Percentiles rank a stretch among this genome's conserved stretches.
phyloP scores from a whole-genome alignment of 2,329 filamentous ascomycete species.

The Parasarocladium wereldwijsianum region DNA sequence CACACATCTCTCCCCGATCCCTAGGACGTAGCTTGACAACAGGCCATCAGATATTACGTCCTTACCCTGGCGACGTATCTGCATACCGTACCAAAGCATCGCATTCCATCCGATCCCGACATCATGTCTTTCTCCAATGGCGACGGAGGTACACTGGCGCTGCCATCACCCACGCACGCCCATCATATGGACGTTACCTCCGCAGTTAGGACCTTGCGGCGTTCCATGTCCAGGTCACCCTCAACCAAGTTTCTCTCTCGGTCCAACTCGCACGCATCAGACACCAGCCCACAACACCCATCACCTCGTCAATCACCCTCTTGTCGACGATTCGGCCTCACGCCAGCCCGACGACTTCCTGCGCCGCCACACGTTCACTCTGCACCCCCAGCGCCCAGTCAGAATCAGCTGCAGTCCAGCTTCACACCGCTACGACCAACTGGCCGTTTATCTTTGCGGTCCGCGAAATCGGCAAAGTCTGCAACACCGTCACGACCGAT shows the following conservation, averaged over 20 bases:
- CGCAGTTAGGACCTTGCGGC: constrained; percentile 67
- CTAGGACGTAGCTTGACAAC: no score
- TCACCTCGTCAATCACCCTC: constrained; percentile 40
- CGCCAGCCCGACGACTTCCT: constrained; percentile 18
- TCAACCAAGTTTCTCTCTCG: constrained; percentile 60
- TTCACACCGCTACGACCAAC: constrained; percentile 52
- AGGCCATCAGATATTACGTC: no score
- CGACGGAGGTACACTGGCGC: constrained; percentile 64
- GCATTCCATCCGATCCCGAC: constrained; percentile 9
- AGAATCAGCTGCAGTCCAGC: constrained; percentile 28
- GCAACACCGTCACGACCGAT: constrained; percentile 36
- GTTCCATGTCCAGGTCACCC: constrained; percentile 84
- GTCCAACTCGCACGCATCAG: constrained; percentile 29
- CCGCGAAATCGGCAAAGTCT: constrained; percentile 44
- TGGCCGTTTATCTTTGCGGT: constrained; percentile 50
- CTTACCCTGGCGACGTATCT: no score
- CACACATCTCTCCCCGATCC: no score
- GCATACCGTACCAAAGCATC: constrained; percentile 14
- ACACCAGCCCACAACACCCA: constrained; percentile 19
- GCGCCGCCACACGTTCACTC: constrained; percentile 17
- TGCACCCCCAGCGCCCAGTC: constrained; percentile 18
- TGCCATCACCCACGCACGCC: constrained; percentile 72
- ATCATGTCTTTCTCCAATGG: constrained; percentile 43
- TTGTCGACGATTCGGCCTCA: constrained; percentile 27
- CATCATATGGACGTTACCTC: constrained; percentile 73